These are phyloP conservation scores for Corrigiola litoralis DNA, from an alignment of 179 eudicot species.

Conservation along the genomic window DNA sequence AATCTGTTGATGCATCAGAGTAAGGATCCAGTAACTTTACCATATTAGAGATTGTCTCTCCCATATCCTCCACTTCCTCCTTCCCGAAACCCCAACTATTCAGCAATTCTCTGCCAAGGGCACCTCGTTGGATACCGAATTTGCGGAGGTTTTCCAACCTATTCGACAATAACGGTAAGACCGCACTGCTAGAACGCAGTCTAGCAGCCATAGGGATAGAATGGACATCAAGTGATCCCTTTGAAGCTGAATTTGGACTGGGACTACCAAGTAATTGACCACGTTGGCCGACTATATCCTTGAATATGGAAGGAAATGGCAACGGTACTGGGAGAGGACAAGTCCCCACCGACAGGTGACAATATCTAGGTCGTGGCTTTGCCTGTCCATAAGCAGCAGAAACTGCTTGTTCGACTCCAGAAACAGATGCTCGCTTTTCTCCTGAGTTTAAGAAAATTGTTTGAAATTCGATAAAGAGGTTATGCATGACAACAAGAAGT, in stretches of 20 bases:
- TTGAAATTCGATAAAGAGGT: not conserved
- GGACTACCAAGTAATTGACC: conserved; percentile 57
- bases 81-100: conserved; percentile 77
- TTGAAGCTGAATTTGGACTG: conserved; percentile 31
- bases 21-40: conserved; percentile 46
- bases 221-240: conserved; percentile 64
- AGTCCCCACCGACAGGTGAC: conserved; percentile 58
- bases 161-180: conserved; percentile 62
- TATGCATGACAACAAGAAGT: not conserved
- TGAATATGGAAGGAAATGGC: conserved; percentile 82
- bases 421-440: conserved; percentile 48
- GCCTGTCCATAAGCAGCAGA: conserved; percentile 45
- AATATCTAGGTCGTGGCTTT: conserved; percentile 53
- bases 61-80: conserved; percentile 79
- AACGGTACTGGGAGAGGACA: conserved; percentile 91
- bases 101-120: conserved; percentile 54
- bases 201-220: conserved; percentile 80
- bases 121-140: conserved; percentile 66
- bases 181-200: conserved; percentile 64
- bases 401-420: conserved; percentile 59
- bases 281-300: conserved; percentile 45
- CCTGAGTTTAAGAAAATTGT: conserved; percentile 32
- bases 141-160: conserved; percentile 60
- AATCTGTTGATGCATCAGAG: conserved; percentile 57
- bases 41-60: conserved; percentile 64